These are phyloP conservation scores for Bipolaris sorokiniana DNA, from an alignment of 2,329 filamentous ascomycete genomes.

Conservation along the genomic window DNA sequence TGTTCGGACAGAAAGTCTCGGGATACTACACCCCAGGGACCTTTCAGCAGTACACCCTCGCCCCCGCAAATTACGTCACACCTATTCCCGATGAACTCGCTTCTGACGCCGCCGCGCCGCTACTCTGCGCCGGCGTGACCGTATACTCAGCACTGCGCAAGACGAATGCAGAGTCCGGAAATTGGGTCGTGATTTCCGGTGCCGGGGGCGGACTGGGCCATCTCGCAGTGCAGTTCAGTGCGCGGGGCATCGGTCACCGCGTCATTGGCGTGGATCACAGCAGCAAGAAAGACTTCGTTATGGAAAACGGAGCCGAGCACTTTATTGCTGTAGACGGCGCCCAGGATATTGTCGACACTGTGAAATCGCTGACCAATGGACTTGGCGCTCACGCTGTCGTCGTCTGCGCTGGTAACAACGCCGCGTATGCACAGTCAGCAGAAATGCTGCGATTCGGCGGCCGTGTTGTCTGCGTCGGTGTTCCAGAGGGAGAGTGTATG, in stretches of 20 bases:
- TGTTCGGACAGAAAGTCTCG: constrained; percentile 54
- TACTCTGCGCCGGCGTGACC: constrained; percentile 72
- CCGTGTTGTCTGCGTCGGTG: constrained; percentile 54
- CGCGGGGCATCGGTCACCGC: constrained; percentile 65
- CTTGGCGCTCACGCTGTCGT: constrained; percentile 67
- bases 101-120: constrained; percentile 66
- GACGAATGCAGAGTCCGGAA: constrained; percentile 62
- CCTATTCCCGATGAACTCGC: constrained; percentile 68
- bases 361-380: constrained; percentile 63
- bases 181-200: constrained; percentile 63
- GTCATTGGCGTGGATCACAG: constrained; percentile 71
- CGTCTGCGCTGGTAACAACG: constrained; percentile 59
- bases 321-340: constrained; percentile 68
- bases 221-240: constrained; percentile 66
- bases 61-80: constrained; percentile 71
- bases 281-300: constrained; percentile 67
- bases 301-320: constrained; percentile 67
- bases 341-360: constrained; percentile 58
- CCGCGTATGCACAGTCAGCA: constrained; percentile 52
- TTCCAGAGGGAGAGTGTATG: constrained; percentile 56
- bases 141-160: constrained; percentile 71
- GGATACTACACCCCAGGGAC: constrained; percentile 74
- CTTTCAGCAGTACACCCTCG: constrained; percentile 73
- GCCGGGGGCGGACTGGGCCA: constrained; percentile 71
- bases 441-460: constrained; percentile 55